Base-by-base conservation (phyloP, 495 filamentous ascomycete genomes). In the Hypomontagnella submonticulosa region DNA sequence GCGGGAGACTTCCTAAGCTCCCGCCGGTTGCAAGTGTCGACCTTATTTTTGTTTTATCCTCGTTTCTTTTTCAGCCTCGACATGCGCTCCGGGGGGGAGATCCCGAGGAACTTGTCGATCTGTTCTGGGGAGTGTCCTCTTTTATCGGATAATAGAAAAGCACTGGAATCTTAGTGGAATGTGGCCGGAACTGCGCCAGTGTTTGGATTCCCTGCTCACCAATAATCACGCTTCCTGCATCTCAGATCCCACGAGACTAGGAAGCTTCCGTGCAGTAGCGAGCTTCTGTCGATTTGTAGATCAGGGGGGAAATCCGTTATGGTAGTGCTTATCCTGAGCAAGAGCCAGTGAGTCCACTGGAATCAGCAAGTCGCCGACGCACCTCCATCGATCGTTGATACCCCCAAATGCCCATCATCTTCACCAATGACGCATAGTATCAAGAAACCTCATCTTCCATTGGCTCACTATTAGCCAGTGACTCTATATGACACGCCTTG, bases 241-340 rank as follows among this genome's bases (percentile, higher is more conserved):
- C 48, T 58, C 58, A 58, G 63, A 57, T 61, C 58, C 64, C 49
- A 47, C 30, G 49, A 40, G 46, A 57, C 65, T 55, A 63, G 30
- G 58, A 66, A 50, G 53, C 65, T 63, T 68, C 59, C 40, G 52
- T 67, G 64, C 64, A 67, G 65, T 68, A 68, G 65, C 59, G 49
- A 52, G 27, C 42, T 55, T 51, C 48, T 63, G 44, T 50, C 27
- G n/a, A 58, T 55, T 58, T 41, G 64, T 15, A 51, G 48, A 61
- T 63, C 57, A 62, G 47, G 53, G 57, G 57, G 33, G 43, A 19
- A 33, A 9, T 27, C 23, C 6, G 23, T 3, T 27, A 27, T 27
- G 23, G 23, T 27, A 27, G 23, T 27, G 36, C n/a, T 12, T 38
- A 38, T 38, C 10, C 36, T 12, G 36, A 13, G 9, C n/a, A 11